These are phyloP conservation scores for Coemansia sp. DNA, from an alignment of 192 early-diverging fungal species.

Conservation along the genomic window DNA sequence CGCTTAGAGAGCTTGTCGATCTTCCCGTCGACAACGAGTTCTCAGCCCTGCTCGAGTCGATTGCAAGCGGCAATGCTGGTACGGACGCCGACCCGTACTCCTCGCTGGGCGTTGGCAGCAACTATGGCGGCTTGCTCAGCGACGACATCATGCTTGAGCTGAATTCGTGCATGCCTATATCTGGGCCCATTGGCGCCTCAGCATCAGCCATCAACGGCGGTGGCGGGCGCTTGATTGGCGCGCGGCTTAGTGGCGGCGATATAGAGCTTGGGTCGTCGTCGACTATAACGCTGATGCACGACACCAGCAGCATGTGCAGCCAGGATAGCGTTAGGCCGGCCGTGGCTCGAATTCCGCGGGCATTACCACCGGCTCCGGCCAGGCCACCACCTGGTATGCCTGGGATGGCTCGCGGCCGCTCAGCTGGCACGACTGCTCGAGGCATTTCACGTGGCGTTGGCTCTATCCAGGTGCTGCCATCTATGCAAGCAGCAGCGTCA, in stretches of 20 bases:
- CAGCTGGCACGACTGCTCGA: conserved; percentile 2
- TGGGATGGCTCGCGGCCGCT: conserved; percentile 25
- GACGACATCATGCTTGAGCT: conserved; percentile 25
- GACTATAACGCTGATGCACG: conserved; percentile 53
- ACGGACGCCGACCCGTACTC: conserved; percentile 30
- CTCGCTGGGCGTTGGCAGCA: conserved; percentile 25
- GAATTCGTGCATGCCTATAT: conserved; percentile 13
- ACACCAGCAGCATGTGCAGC: conserved; percentile 30
- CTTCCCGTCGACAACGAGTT: conserved; percentile 45
- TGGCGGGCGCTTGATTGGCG: conserved; percentile 14
- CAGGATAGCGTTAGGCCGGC: conserved; percentile 10
- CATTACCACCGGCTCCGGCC: not conserved
- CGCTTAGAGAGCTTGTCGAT: conserved; percentile 33
- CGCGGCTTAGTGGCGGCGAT: conserved; percentile 11
- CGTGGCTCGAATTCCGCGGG: not conserved
- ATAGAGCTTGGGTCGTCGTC: conserved; percentile 46
- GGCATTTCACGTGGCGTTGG: not conserved
- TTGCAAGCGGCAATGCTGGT: conserved; percentile 25
- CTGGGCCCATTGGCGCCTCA: conserved; percentile 16
- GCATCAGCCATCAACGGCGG: not conserved
- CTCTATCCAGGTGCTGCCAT: not conserved
- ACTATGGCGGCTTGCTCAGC: conserved; percentile 17
- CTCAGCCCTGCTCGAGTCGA: conserved; percentile 54
- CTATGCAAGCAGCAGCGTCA: not conserved
- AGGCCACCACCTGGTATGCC: conserved; percentile 46